Evolutionary conservation across 768 basidiomycete genomes (phyloP), one percentile per base, ranked within the genome.

Genomic region (Podaxis mareebaensis): DNA sequence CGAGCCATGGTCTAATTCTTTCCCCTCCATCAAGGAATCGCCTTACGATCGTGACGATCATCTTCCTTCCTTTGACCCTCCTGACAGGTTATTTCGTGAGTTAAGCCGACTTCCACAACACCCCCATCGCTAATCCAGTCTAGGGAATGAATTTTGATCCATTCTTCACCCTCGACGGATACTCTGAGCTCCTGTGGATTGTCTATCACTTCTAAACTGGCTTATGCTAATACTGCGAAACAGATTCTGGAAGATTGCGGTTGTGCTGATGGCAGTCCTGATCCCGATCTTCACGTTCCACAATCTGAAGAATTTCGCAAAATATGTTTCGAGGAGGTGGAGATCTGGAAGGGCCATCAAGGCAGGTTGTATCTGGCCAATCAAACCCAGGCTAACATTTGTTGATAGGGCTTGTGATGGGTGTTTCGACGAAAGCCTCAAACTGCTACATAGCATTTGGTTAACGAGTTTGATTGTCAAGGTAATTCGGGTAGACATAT

Each of bases 11-110:
- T 51, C 10, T 38, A 61, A 12, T 33, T 51, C 46, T 17, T 12
- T 26, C 46, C 44, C 13, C 38, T 39, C 20, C 46, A 61, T 62
- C 26, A 61, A 88, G 86, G 86, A 86, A 83, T 55, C 81, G 85
- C 53, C 75, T 91, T 39, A 90, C 89, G 1, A 70, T 88, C 30
- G 85, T 83, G 4, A 90, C 89, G 0, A 86, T 91, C 66, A 85
- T 89, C 67, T 90, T 85, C 76, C 73, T 91, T 8, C 90, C 90
- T 1, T 72, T 90, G 57, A 89, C 89, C 6, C 77, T 90, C 46
- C 76, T 90, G 46, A 89, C 90, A 6, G 89, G 89, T 60, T 91
- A 91, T 76, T 91, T 90, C 67, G 89, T 87, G 67, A 64, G 85
- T 80, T 11, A 24, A 63, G 30, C 26, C 22, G 26, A 28, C 44